phyloP scores from a whole-genome alignment of 2,329 filamentous ascomycete species.

The Beauveria pseudobassiana region DNA sequence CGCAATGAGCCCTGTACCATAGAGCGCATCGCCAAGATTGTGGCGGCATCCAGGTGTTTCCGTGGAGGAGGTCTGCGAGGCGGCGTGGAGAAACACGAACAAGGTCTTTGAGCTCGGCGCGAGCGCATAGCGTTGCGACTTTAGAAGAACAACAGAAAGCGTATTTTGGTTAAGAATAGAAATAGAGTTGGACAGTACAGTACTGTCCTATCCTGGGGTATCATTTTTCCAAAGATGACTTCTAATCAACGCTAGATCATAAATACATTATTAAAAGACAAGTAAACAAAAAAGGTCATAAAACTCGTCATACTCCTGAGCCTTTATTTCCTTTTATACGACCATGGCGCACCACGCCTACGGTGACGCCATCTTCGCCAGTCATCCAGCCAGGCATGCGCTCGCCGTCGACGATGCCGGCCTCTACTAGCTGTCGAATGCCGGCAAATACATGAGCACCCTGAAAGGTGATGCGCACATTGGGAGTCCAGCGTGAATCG shows the following conservation, averaged over 20 bases:
- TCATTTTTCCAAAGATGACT: conserved; percentile 8
- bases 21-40: conserved; percentile 75
- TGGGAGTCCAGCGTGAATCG: conserved; percentile 24
- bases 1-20: conserved; percentile 91
- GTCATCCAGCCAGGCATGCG: conserved; percentile 88
- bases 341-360: conserved; percentile 61
- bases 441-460: conserved; percentile 77
- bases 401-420: conserved; percentile 66
- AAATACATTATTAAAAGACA: background rate
- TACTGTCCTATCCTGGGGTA: background rate
- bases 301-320: conserved; percentile 37
- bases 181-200: conserved; percentile 11
- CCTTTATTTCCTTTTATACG: conserved; percentile 54
- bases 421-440: conserved; percentile 68
- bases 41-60: conserved; percentile 75
- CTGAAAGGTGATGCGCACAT: conserved; percentile 58
- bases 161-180: background rate
- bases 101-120: conserved; percentile 69
- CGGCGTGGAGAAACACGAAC: conserved; percentile 75
- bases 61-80: conserved; percentile 78
- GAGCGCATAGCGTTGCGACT: conserved; percentile 18
- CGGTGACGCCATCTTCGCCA: conserved; percentile 73
- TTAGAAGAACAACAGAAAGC: background rate
- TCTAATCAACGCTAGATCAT: conserved; percentile 2
- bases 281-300: background rate